Conservation (phyloP, 352 stramenopile genomes). For the Pilasporangium apinafurcum region DNA sequence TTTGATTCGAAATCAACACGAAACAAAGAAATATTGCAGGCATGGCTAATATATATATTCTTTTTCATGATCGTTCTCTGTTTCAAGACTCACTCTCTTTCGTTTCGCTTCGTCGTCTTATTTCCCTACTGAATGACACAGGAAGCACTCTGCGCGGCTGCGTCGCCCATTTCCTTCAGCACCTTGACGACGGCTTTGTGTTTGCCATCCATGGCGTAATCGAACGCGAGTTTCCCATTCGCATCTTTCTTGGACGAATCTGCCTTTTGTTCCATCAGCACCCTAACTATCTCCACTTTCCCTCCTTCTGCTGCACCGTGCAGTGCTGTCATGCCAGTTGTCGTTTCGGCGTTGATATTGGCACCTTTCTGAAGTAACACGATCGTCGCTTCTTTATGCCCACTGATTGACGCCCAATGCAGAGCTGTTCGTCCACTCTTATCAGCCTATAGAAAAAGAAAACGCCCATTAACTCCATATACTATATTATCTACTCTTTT, state of each 20-base stretch:
- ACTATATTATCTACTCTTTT: too few relatives aligned
- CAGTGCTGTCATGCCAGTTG: conserved; percentile 86
- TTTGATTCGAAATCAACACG: neutral
- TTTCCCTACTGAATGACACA: conserved; percentile 73
- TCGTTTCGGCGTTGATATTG: conserved; percentile 87
- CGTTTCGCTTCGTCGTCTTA: neutral
- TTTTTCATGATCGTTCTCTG: conserved; percentile 29
- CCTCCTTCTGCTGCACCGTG: conserved; percentile 87
- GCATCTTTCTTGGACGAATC: conserved; percentile 86
- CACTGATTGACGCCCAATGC: conserved; percentile 91
- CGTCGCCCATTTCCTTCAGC: conserved; percentile 91
- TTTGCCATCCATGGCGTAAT: conserved; percentile 90
- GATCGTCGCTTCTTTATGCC: conserved; percentile 87
- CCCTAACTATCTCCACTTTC: conserved; percentile 88
- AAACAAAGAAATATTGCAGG: conserved; percentile 8
- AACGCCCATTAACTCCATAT: neutral
- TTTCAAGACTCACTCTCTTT: conserved; percentile 9
- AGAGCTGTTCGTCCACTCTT: conserved; percentile 90
- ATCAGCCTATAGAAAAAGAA: conserved; percentile 50
- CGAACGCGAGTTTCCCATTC: conserved; percentile 88
- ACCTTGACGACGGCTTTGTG: conserved; percentile 90
- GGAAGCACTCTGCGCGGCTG: conserved; percentile 75
- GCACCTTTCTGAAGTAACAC: conserved; percentile 81
- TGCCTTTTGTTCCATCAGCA: conserved; percentile 88
- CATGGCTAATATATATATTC: conserved; percentile 22